Conservation (phyloP, 805 yeast genomes). For the Metschnikowia reukaufii region DNA sequence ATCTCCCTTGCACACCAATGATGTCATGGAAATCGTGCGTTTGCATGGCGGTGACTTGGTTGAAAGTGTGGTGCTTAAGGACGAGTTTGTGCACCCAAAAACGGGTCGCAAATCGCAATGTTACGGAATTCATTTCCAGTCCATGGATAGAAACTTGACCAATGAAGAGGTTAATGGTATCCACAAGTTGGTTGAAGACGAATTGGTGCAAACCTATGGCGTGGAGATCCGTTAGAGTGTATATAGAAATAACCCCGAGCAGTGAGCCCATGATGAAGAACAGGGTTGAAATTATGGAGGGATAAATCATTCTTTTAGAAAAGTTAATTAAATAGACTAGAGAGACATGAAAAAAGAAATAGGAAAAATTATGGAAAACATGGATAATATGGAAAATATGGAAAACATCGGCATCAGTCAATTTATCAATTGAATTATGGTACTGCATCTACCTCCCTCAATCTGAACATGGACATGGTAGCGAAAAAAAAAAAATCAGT, state of each 20-base stretch:
- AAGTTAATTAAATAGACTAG: neutral
- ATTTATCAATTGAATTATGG: neutral
- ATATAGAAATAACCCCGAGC: neutral
- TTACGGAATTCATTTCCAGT: conserved; percentile 88
- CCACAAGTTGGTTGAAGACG: conserved; percentile 63
- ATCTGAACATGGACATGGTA: neutral
- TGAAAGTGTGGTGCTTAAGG: conserved; percentile 78
- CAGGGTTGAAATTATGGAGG: too few species aligned
- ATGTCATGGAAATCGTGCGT: conserved; percentile 90
- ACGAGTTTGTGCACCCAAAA: conserved; percentile 84
- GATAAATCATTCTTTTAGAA: neutral
- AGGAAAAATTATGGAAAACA: too few species aligned
- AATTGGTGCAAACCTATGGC: conserved; percentile 50
- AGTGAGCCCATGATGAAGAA: too few species aligned
- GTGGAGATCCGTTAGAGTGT: conserved; percentile 51
- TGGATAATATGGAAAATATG: too few species aligned
- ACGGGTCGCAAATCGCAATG: conserved; percentile 76
- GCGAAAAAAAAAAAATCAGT: neutral
- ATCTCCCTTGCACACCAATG: conserved; percentile 70
- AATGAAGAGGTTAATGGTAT: conserved; percentile 78
- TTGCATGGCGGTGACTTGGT: conserved; percentile 82
- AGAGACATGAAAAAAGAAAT: too few species aligned
- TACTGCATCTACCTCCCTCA: neutral
- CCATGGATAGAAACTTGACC: conserved; percentile 91
- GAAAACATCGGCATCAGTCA: neutral